These are phyloP conservation scores for Kurtzmaniella quercitrusa DNA, from an alignment of 1,139 yeast species.

Conservation along the genomic window DNA sequence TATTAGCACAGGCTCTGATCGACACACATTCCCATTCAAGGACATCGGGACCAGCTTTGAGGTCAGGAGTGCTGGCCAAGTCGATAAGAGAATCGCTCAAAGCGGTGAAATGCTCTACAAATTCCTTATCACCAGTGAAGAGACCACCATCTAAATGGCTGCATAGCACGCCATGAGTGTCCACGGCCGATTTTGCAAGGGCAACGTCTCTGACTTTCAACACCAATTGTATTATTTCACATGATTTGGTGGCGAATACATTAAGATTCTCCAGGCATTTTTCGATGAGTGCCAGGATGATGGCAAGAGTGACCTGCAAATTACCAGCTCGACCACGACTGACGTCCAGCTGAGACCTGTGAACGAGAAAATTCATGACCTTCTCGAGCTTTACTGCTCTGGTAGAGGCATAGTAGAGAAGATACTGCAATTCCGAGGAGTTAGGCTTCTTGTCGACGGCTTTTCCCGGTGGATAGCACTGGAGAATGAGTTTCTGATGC, in stretches of 20 bases:
- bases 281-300: slow-evolving; percentile 63
- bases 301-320: slow-evolving; percentile 73
- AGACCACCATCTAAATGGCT: slow-evolving; percentile 60
- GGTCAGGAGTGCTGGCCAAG: neutral
- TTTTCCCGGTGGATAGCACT: slow-evolving; percentile 91
- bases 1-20: slow-evolving; percentile 39
- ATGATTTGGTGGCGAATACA: slow-evolving; percentile 65
- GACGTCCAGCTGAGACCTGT: slow-evolving; percentile 61
- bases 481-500: slow-evolving; percentile 84
- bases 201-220: slow-evolving; percentile 51
- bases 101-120: slow-evolving; percentile 46
- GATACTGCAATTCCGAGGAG: slow-evolving; percentile 83
- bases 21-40: slow-evolving; percentile 49
- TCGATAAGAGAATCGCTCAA: slow-evolving; percentile 36
- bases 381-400: slow-evolving; percentile 84
- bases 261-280: slow-evolving; percentile 81
- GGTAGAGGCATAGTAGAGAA: slow-evolving; percentile 88
- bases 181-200: slow-evolving; percentile 47
- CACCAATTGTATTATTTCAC: slow-evolving; percentile 44
- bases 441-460: slow-evolving; percentile 85
- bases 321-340: slow-evolving; percentile 68
- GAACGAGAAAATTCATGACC: slow-evolving; percentile 67
- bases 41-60: slow-evolving; percentile 28
- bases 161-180: slow-evolving; percentile 60
- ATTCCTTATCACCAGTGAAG: slow-evolving; percentile 66